Percentiles rank a stretch among this genome's conserved stretches.
Conservation (phyloP, 192 early-diverging fungal species). For the Tieghemiomyces parasiticus region DNA sequence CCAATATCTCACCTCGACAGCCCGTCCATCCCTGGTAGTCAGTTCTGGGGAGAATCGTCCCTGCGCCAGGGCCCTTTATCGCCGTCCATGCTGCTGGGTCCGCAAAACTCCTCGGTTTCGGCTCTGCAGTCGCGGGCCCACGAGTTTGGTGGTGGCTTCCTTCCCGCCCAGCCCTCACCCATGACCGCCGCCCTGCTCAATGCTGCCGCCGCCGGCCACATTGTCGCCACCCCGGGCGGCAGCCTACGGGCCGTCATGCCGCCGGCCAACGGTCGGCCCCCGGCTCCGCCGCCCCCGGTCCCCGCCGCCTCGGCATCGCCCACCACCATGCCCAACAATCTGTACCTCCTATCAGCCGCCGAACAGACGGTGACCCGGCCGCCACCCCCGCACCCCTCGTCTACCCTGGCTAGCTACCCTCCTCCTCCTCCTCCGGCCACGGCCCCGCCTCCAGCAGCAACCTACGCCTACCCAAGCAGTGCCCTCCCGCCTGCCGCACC, state of each 20-base stretch:
- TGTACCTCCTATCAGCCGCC: slow-evolving; percentile 16
- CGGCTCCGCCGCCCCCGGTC: not conserved
- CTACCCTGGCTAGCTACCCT: not conserved
- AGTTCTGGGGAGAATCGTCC: slow-evolving; percentile 41
- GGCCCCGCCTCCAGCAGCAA: slow-evolving; percentile 13
- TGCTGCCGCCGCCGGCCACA: not conserved
- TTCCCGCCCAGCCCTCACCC: slow-evolving; percentile 9
- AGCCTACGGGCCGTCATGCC: not conserved
- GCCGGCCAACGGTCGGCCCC: not conserved
- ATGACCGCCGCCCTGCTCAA: slow-evolving; percentile 8
- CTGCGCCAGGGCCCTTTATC: slow-evolving; percentile 58
- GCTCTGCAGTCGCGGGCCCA: not conserved
- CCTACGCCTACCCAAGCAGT: too few species aligned
- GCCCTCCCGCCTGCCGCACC: too few species aligned
- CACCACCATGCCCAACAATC: slow-evolving; percentile 9
- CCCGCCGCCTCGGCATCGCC: not conserved
- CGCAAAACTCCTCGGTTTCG: slow-evolving; percentile 12
- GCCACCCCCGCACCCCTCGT: not conserved
- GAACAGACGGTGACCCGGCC: slow-evolving; percentile 15
- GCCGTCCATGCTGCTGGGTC: slow-evolving; percentile 61
- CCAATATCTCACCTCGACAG: slow-evolving; percentile 48
- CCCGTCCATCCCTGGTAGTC: slow-evolving; percentile 25
- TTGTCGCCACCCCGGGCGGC: slow-evolving; percentile 1
- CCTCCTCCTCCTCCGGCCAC: slow-evolving; percentile 14
- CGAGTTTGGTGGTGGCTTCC: not conserved